A percentile compares a stretch with the other conserved stretches of the same genome.
phyloP scores from a whole-genome alignment of 495 filamentous ascomycete species.

The Penicillium coprophilum region DNA sequence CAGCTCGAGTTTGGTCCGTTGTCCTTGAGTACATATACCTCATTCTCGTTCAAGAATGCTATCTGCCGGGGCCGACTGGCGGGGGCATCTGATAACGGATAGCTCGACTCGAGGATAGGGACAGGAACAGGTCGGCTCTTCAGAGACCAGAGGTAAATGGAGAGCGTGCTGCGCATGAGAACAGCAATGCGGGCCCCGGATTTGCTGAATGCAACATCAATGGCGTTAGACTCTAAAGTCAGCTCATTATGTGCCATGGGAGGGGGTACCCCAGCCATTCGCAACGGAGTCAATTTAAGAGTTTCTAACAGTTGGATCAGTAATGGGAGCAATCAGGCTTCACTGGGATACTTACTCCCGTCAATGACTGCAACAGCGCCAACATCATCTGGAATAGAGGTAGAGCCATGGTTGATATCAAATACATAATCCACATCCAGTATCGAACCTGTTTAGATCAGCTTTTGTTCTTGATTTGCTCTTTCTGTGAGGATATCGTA shows the following conservation, averaged over 20 bases:
- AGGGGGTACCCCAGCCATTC: slow-evolving; percentile 81
- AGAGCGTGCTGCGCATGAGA: slow-evolving; percentile 61
- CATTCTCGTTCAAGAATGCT: slow-evolving; percentile 44
- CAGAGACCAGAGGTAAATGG: slow-evolving; percentile 63
- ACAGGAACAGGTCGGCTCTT: slow-evolving; percentile 47
- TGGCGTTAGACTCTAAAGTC: slow-evolving; percentile 55
- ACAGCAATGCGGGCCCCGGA: slow-evolving; percentile 69
- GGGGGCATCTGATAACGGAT: slow-evolving; percentile 40
- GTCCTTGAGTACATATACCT: slow-evolving; percentile 44
- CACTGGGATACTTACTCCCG: slow-evolving; percentile 54
- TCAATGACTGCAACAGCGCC: slow-evolving; percentile 87
- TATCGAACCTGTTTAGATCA: slow-evolving; percentile 38
- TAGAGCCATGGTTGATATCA: slow-evolving; percentile 64
- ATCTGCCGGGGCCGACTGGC: slow-evolving; percentile 43
- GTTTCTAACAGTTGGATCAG: slow-evolving; percentile 29
- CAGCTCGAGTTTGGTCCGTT: slow-evolving; percentile 31
- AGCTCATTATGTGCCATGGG: slow-evolving; percentile 88
- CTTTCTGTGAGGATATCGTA: slow-evolving; percentile 17
- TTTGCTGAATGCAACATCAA: slow-evolving; percentile 73
- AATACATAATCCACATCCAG: slow-evolving; percentile 68
- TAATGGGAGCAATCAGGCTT: slow-evolving; percentile 22
- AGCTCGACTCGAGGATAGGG: slow-evolving; percentile 48
- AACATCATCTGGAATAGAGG: slow-evolving; percentile 68
- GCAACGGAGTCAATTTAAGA: slow-evolving; percentile 82
- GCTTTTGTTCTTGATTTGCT: not conserved